Evolutionary conservation across 1,284 basidiomycete genomes (phyloP), one percentile per base, ranked within the genome.

Genomic region (Pholiota adiposa): DNA sequence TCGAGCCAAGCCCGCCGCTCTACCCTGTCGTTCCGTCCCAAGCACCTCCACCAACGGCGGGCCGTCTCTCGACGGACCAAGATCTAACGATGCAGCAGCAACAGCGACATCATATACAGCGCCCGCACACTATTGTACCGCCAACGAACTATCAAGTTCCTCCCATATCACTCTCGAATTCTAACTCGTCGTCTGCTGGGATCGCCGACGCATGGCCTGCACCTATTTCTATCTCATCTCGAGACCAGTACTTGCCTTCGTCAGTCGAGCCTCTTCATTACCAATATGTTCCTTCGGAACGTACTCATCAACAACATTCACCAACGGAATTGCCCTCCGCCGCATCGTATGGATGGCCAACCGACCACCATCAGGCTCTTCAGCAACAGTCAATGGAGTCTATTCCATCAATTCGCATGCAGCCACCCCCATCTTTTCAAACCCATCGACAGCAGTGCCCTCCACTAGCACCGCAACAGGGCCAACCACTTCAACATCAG

Each of bases 1-100:
- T 61, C 21, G 61, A 64, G 7, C 55, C 62, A 7, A 64, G 57
- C 25, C 58, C 61, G 1, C 62, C 59, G 12, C 53, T 63, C 3
- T 63, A 61, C 49, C 51, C 60, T 18, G 52, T 50, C 4, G 50
- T 46, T 5, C 25, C 33, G 6, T 25, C 44, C 5, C 52, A 54
- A 40, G 27, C 34, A 7, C 56, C 11, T n/a, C 21, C 29, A 14
- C n/a, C 27, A 5, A 23, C n/a, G 7, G 6, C 33, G 1, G 54
- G 49, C 23, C 43, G 8, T 31, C 44, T 48, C 7, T 16, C 54
- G 12, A 21, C 23, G 1, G 46, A 41, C 7, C 44, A 38, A n/a
- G 48, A 12, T 7, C 27, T n/a, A n/a, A 16, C 59, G n/a, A 38
- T 31, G 19, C 51, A 27, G 9, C 51, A 31, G 9, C 51, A 59